Evolutionary conservation across 2,329 filamentous ascomycete species (phyloP).

Genomic region (Chrysoporthe puriensis): DNA sequence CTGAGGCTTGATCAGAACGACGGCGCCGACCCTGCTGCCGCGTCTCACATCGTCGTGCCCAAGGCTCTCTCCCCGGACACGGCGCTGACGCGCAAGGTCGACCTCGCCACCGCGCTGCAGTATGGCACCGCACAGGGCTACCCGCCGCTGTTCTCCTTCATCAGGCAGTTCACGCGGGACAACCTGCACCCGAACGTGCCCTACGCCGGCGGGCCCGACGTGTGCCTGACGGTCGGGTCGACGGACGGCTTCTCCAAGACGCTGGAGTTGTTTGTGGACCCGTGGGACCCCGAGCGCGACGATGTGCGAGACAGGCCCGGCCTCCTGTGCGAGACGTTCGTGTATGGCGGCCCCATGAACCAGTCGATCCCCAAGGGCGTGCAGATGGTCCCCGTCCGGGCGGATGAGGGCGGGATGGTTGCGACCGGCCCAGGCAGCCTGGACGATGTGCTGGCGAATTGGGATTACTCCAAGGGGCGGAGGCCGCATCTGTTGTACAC

Average conservation of each 20-base stretch:
- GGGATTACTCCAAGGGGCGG: conserved; percentile 75
- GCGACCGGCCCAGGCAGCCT: conserved; percentile 73
- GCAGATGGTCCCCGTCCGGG: conserved; percentile 72
- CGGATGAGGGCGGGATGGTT: conserved; percentile 82
- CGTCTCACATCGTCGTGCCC: conserved; percentile 69
- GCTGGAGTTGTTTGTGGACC: conserved; percentile 74
- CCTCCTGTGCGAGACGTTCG: conserved; percentile 77
- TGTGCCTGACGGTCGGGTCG: conserved; percentile 78
- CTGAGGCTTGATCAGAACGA: conserved; percentile 31
- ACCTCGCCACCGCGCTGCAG: conserved; percentile 80
- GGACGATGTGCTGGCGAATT: conserved; percentile 77
- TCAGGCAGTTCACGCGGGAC: conserved; percentile 77
- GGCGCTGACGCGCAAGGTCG: conserved; percentile 72
- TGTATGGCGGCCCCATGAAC: conserved; percentile 77
- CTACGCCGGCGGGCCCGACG: conserved; percentile 75
- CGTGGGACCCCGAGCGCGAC: conserved; percentile 72
- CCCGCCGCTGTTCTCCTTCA: conserved; percentile 74
- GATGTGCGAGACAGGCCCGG: conserved; percentile 72
- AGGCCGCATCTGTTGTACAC: conserved; percentile 87
- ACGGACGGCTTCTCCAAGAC: conserved; percentile 86
- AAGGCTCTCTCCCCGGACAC: conserved; percentile 59
- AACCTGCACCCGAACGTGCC: conserved; percentile 81
- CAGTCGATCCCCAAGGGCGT: conserved; percentile 69
- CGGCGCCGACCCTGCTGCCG: conserved; percentile 35
- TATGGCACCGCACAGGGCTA: conserved; percentile 86